Percentiles rank a stretch among this genome's conserved stretches.
These are phyloP conservation scores for Lolium multiflorum DNA, from an alignment of 176 grass and related monocot species.

Conservation along the genomic window DNA sequence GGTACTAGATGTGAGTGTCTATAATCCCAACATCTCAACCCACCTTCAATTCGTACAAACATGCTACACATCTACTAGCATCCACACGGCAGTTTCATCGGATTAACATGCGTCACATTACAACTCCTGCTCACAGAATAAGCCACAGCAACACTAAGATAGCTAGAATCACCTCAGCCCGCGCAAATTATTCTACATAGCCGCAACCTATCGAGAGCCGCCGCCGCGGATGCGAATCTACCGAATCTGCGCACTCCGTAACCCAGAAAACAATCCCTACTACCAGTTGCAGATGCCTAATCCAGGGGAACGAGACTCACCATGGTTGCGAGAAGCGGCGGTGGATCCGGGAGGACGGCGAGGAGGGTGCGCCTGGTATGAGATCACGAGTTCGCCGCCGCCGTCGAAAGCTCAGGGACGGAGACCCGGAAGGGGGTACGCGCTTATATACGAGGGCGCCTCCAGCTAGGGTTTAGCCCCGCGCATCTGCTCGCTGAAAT, in stretches of 20 bases:
- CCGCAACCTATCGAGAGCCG: not conserved
- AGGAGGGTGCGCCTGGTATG: not conserved
- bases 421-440: not conserved
- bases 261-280: too few species aligned
- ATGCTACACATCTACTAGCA: not conserved
- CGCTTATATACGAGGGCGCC: constrained; percentile 28
- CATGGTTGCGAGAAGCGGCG: constrained; percentile 44
- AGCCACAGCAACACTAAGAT: not conserved
- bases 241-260: too few species aligned
- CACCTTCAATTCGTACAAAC: too few species aligned
- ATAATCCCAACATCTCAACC: too few species aligned
- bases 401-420: constrained; percentile 28
- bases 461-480: constrained; percentile 40
- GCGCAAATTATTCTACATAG: not conserved
- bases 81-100: not conserved
- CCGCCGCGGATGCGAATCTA: too few species aligned
- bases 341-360: constrained; percentile 17
- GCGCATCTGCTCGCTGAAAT: not conserved
- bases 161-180: not conserved
- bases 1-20: not conserved
- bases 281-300: not conserved
- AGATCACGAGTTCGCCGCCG: constrained; percentile 41
- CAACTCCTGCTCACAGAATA: not conserved
- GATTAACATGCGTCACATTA: not conserved
- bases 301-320: constrained; percentile 14